phyloP scores from a whole-genome alignment of 257 asterid genomes.

The Capsicum chinense region DNA sequence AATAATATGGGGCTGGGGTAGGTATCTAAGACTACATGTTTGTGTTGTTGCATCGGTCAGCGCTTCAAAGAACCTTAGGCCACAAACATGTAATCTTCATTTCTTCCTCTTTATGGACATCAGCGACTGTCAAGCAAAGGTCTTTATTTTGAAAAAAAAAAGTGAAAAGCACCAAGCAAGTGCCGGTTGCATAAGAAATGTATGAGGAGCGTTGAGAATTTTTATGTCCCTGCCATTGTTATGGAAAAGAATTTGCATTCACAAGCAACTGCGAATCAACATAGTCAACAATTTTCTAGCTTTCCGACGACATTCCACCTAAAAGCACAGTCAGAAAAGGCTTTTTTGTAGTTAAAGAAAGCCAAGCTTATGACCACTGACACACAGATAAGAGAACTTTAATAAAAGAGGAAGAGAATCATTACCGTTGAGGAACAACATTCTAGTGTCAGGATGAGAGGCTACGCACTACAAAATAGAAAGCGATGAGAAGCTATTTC shows the following conservation, averaged over 20 bases:
- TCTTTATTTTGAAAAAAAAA: background rate
- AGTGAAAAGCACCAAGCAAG: slow-evolving; percentile 5
- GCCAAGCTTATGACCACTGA: background rate
- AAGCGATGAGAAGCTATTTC: background rate
- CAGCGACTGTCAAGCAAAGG: background rate
- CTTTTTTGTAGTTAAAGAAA: background rate
- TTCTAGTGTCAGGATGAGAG: slow-evolving; percentile 43
- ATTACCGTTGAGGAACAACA: slow-evolving; percentile 41
- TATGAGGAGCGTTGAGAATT: slow-evolving; percentile 3
- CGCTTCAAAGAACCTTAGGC: background rate
- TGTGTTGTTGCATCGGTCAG: background rate
- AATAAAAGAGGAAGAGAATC: background rate
- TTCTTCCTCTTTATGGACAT: background rate
- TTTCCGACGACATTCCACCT: background rate
- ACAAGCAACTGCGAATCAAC: background rate
- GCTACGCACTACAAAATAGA: slow-evolving; percentile 49
- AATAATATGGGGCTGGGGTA: background rate
- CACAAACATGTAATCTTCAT: slow-evolving; percentile 13
- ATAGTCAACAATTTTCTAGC: slow-evolving; percentile 2
- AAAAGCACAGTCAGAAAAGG: slow-evolving; percentile 7
- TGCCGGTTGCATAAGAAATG: background rate
- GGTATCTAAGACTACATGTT: background rate
- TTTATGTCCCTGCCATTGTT: background rate
- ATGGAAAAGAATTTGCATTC: slow-evolving; percentile 12
- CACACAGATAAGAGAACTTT: background rate